Evolutionary conservation across 768 basidiomycete genomes (phyloP).

Genomic region (Dentipellis fragilis): DNA sequence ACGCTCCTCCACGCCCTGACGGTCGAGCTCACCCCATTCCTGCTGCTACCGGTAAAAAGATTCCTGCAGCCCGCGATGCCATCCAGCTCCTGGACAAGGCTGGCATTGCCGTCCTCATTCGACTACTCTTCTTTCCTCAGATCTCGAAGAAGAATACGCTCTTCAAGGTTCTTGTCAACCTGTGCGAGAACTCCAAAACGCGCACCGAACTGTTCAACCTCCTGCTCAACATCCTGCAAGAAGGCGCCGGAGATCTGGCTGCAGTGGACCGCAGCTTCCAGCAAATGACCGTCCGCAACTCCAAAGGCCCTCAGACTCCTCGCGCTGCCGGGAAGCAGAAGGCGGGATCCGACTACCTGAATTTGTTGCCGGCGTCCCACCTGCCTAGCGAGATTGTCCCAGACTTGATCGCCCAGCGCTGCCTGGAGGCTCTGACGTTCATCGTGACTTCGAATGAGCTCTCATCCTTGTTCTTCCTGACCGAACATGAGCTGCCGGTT

Average conservation of each 20-base stretch:
- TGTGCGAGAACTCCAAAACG: conserved; percentile 92
- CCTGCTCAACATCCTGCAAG: conserved; percentile 88
- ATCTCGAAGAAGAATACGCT: conserved; percentile 77
- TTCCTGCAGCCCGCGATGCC: conserved; percentile 63
- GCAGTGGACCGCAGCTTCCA: conserved; percentile 91
- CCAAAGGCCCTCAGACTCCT: conserved; percentile 38
- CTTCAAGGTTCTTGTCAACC: conserved; percentile 84
- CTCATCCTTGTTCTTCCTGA: conserved; percentile 88
- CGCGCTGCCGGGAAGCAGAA: conserved; percentile 63
- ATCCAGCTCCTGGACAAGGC: conserved; percentile 88
- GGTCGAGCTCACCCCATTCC: conserved; percentile 8
- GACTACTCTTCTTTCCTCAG: conserved; percentile 94
- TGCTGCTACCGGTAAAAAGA: conserved; percentile 34
- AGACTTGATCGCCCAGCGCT: conserved; percentile 88
- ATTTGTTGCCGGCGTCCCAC: conserved; percentile 37
- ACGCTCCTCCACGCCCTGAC: neutral
- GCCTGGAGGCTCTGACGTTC: conserved; percentile 81
- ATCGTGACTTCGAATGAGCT: conserved; percentile 80
- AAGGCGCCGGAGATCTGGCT: conserved; percentile 86
- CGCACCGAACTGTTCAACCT: conserved; percentile 90
- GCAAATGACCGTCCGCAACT: conserved; percentile 70
- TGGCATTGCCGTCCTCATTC: conserved; percentile 81
- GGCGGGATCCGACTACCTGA: conserved; percentile 39
- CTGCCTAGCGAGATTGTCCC: conserved; percentile 76
- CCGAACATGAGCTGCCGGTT: conserved; percentile 85